phyloP scores from a whole-genome alignment of 2,329 filamentous ascomycete genomes.

The Cordyceps cateniannulata region DNA sequence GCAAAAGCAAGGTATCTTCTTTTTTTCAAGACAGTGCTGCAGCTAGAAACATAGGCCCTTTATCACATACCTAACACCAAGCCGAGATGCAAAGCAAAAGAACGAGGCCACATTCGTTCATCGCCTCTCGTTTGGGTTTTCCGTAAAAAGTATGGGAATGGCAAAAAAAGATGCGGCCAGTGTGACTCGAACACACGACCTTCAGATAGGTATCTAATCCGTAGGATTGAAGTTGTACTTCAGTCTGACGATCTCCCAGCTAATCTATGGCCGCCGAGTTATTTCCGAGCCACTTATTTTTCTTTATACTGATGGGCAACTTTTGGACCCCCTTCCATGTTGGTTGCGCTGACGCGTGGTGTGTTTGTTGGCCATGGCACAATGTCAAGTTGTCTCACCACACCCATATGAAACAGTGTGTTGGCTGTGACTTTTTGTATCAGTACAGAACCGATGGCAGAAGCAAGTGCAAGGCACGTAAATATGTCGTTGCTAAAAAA shows the following conservation, averaged over 20 bases:
- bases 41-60: not conserved
- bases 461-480: too few species aligned
- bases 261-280: slow-evolving; percentile 22
- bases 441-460: too few species aligned
- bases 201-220: slow-evolving; percentile 21
- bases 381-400: too few species aligned
- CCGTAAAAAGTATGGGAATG: not conserved
- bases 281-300: slow-evolving; percentile 11
- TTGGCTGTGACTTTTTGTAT: too few species aligned
- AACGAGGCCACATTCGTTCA: not conserved
- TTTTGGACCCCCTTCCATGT: not conserved
- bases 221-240: slow-evolving; percentile 22
- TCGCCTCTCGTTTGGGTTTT: too few species aligned
- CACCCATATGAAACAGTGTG: too few species aligned
- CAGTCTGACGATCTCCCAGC: slow-evolving; percentile 25
- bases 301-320: not conserved
- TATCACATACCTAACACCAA: not conserved
- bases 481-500: too few species aligned
- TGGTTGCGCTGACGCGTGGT: not conserved
- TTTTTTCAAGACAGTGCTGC: not conserved
- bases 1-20: too few species aligned
- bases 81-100: not conserved
- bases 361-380: too few species aligned
- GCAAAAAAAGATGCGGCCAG: slow-evolving; percentile 19
- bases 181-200: slow-evolving; percentile 27